These are phyloP conservation scores for Ecytonucleospora hepatopenaei DNA, from an alignment of 371 early-diverging fungal species.

Conservation along the genomic window DNA sequence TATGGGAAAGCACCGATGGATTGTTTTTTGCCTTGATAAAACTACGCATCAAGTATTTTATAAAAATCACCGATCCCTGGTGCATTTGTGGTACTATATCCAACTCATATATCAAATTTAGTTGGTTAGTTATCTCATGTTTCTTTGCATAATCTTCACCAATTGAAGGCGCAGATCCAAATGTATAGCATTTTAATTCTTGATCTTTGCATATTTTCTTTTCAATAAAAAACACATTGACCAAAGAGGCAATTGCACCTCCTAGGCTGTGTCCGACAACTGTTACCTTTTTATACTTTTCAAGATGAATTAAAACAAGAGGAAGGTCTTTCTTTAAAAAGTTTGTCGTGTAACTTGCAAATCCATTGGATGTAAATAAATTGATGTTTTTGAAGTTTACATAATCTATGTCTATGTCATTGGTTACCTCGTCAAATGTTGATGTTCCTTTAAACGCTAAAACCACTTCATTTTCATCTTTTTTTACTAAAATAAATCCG, in stretches of 20 bases:
- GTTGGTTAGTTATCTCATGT: neutral
- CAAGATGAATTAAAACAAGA: neutral
- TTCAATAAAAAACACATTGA: neutral
- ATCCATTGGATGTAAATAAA: constrained; percentile 49
- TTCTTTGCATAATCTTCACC: neutral
- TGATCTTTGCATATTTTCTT: neutral
- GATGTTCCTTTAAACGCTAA: constrained; percentile 46
- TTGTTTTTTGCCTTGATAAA: no score
- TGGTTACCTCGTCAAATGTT: constrained; percentile 20
- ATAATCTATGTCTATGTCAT: constrained; percentile 42
- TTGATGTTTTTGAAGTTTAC: constrained; percentile 16
- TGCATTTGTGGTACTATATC: neutral
- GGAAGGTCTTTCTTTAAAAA: constrained; percentile 32
- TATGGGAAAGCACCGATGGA: no score
- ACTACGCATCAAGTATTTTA: no score
- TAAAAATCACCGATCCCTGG: neutral
- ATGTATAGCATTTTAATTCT: neutral
- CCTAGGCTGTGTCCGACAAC: constrained; percentile 55
- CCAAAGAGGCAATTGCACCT: constrained; percentile 34
- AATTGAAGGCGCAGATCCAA: neutral
- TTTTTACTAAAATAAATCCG: neutral
- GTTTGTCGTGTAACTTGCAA: constrained; percentile 31
- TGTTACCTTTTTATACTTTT: constrained; percentile 24
- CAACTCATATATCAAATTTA: neutral
- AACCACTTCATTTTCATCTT: constrained; percentile 13